phyloP scores from a whole-genome alignment of 148 eudicot species.

The Diospyros kaki region DNA sequence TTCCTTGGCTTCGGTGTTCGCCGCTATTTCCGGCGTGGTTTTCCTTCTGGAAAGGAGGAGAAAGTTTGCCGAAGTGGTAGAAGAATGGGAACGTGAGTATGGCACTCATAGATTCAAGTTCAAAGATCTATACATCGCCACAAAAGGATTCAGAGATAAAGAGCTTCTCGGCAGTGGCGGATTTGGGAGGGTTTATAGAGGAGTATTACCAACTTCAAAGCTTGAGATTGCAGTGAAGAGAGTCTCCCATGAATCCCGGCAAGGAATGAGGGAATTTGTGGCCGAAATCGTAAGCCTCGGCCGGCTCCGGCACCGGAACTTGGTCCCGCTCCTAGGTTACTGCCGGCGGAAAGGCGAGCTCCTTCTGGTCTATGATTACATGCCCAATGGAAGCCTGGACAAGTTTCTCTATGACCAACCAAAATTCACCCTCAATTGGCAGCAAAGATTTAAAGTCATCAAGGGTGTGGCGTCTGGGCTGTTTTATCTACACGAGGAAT shows the following conservation, averaged over 20 bases:
- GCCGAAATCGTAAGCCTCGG: constrained; percentile 33
- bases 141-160: constrained; percentile 46
- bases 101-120: constrained; percentile 41
- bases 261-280: constrained; percentile 34
- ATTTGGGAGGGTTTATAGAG: constrained; percentile 31
- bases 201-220: constrained; percentile 8
- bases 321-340: constrained; percentile 29
- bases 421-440: constrained; percentile 22
- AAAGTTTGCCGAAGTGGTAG: constrained; percentile 43
- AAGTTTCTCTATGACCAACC: constrained; percentile 26
- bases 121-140: constrained; percentile 42
- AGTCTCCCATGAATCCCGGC: constrained; percentile 32
- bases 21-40: not conserved
- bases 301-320: constrained; percentile 29
- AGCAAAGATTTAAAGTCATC: constrained; percentile 31
- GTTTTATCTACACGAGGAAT: constrained; percentile 32
- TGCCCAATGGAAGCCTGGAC: constrained; percentile 36
- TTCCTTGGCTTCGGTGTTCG: not conserved
- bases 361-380: constrained; percentile 25
- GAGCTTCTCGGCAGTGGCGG: constrained; percentile 31
- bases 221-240: constrained; percentile 31
- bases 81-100: constrained; percentile 53
- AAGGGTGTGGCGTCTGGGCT: constrained; percentile 38
- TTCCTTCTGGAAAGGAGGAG: constrained; percentile 29
- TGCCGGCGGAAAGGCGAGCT: constrained; percentile 29